Evolutionary conservation across 306 rosid genomes (phyloP), one percentile per base, ranked within the genome.

Genomic region (Cucurbita moschata): DNA sequence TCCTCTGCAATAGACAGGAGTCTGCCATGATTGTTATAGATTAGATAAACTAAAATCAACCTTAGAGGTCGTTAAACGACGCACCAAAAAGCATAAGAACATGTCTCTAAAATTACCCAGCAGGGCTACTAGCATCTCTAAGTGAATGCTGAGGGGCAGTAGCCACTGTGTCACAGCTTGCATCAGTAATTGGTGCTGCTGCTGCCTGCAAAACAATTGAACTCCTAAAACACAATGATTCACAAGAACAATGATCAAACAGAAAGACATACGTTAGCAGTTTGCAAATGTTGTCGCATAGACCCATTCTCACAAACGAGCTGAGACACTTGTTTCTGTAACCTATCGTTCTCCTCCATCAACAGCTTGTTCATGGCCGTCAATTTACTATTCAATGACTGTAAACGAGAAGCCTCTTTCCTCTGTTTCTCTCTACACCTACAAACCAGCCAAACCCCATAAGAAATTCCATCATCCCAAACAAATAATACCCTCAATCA

Each of bases 381-480:
- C 61, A 94, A 79, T 71, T 89, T 94, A 26, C 97, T 68, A 76
- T 94, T 94, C 73, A 94, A 90, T n/a, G 97, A 86, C 81, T 90
- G 98, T 38, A 94, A 92, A 66, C 95, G 70, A 7, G 96, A 87
- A 51, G 98, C 83, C 81, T 94, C 98, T 84, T 94, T 94, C n/a
- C 96, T 85, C 83, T 94, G 98, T 86, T 94, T 94, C 86, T 94
- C 98, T 75, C 98, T 82, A 76, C 98, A 94, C 89, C 98, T 93
- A 86, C 76, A 78, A 7, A 35, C 57, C 66, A 59, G 52, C 47
- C 54, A 61, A 78, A 75, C 38, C 15, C 57, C 77, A 78, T 42
- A 5, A 67, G 30, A 46, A 16, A 10, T 55, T 21, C 30, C 42
- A 50, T 63, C 44, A 38, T 40, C 61, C n/a, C 30, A 43, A 55